Evolutionary conservation across 768 basidiomycete species (phyloP), one percentile per base, ranked within the genome.

Genomic region (Galerina sulciceps): DNA sequence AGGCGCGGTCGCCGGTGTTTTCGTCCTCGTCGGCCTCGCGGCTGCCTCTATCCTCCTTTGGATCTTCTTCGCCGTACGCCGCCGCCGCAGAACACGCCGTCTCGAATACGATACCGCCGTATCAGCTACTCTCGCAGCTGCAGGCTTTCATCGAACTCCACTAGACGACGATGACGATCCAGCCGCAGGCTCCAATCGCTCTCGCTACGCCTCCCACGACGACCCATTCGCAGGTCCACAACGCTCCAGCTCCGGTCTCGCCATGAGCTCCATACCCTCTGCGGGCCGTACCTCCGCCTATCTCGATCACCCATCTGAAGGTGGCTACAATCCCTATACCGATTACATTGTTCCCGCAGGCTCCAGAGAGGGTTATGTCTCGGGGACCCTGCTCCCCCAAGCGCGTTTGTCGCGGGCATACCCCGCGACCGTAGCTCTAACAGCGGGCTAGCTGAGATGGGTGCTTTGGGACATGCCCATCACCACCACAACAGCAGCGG

Each of bases 1-100:
- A 20, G 94, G 94, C 17, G 96, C 94, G 10, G 94, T 98, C 3
- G 90, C 90, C 1, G 96, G 92, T 44, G 91, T 94, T 8, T 99
- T 97, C 66, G 85, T 93, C 38, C 86, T 94, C 14, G 91, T 96
- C 15, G 96, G 94, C 26, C 80, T 99, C 17, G 88, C 92, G 3
- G 86, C 76, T 26, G 87, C 84, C 18, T 85, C 81, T 47, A 92
- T 85, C 54, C 66, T 86, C 40, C 77, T 92, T 47, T 91, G 85
- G 82, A 78, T 89, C 55, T 73, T 90, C 63, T 91, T 92, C 69
- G 88, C 85, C 50, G 69, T 90, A 54, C 85, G 86, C 22, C 83
- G 89, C 47, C 84, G 87, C 59, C 82, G 87, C 45, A 80, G 86
- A 34, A 84, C 80, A 41, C 80, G 74, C 35, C 76, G 79, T 48